Evolutionary conservation across 2,329 filamentous ascomycete species (phyloP), one percentile per base, ranked within the genome.

Genomic region (Monosporascus sp.): DNA sequence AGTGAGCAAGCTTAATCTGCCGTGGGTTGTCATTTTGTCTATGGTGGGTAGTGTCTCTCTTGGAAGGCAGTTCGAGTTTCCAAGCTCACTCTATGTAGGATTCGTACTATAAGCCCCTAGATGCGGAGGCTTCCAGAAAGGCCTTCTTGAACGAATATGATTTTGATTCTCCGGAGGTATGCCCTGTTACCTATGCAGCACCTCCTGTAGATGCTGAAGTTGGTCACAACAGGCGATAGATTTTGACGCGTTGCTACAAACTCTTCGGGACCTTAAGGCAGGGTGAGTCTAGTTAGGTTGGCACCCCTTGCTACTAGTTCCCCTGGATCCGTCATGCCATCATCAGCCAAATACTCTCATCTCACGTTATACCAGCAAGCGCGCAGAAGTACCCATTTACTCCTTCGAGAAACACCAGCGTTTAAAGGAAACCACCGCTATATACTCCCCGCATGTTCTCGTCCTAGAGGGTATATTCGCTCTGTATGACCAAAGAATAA

Each of bases 401-500:
- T 99, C 94, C 0, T 99, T 99, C 70, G 83, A 90, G 60, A 88
- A 96, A 67, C 94, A 99, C 71, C 84, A 89, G 57, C 84, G 94
- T 47, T 70, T 92, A 47, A 78, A 86, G 11, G 79, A 88, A 59
- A 96, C 91, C 0, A 95, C 88, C 0, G 86, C 89, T 1, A 90
- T 99, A 55, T 99, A 99, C 68, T 97, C 94, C 5, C 94, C 94
- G 1, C 94, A 96, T 70, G 94, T 99, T 24, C 77, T 99, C 25
- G 91, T 99, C 47, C 74, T 99, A 15, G 94, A 99, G 75, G 94
- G 94, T 20, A 99, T 99, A 31, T 90, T 99, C 71, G 94, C 94
- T 7, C 76, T 99, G 14, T 91, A 97, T 65, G 94, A 99, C 65
- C 83, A 82, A 24, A 82, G 93, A 54, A 86, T 99, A 5, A 74